These are phyloP conservation scores for Cutaneotrichosporon dermatis DNA, from an alignment of 1,284 basidiomycete genomes.

Conservation along the genomic window DNA sequence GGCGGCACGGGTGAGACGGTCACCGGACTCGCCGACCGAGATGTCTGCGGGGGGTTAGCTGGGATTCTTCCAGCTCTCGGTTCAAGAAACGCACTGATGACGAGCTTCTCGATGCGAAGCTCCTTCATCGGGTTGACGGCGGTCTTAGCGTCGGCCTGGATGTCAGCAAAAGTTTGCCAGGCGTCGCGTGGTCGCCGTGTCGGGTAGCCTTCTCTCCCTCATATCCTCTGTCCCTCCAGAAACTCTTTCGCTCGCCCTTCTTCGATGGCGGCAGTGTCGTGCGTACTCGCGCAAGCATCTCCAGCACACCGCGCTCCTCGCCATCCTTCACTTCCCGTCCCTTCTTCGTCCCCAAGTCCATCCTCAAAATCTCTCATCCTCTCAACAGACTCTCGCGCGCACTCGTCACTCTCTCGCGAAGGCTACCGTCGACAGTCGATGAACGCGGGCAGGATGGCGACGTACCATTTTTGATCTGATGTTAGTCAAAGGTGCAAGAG, in stretches of 20 bases:
- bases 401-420: background rate
- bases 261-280: too few relatives aligned
- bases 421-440: too few relatives aligned
- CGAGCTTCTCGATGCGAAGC: slow-evolving; percentile 96
- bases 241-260: too few relatives aligned
- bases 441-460: background rate
- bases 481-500: background rate
- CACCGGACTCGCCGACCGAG: slow-evolving; percentile 99
- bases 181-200: too few relatives aligned
- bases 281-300: too few relatives aligned
- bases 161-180: background rate
- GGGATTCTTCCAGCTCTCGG: background rate
- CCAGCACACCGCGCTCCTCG: too few relatives aligned
- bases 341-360: too few relatives aligned
- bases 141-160: slow-evolving; percentile 80
- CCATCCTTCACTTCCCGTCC: too few relatives aligned
- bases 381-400: background rate
- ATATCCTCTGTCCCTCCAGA: too few relatives aligned
- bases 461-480: background rate
- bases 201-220: too few relatives aligned
- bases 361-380: too few relatives aligned
- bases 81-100: slow-evolving; percentile 72
- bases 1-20: slow-evolving; percentile 96
- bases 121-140: slow-evolving; percentile 91
- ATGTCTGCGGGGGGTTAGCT: slow-evolving; percentile 64